Conservation (phyloP, 2,329 filamentous ascomycete species). For the Colletotrichum tropicicola region DNA sequence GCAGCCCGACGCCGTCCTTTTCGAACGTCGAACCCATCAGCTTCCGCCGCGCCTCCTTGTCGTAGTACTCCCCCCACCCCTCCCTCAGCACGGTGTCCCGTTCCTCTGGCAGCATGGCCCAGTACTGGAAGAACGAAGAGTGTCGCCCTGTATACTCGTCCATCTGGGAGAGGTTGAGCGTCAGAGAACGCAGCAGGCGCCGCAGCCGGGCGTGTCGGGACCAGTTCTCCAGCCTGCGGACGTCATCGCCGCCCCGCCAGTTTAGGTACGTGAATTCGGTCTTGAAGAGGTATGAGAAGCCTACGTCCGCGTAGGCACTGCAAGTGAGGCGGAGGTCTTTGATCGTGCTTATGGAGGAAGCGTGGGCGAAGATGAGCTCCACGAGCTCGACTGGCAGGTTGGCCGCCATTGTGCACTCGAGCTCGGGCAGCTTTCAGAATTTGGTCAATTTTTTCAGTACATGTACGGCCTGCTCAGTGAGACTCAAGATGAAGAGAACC, state of each 20-base stretch:
- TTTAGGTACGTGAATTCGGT: constrained; percentile 51
- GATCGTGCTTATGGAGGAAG: constrained; percentile 46
- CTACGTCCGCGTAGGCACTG: constrained; percentile 48
- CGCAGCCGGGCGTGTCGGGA: constrained; percentile 52
- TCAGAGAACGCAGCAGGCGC: constrained; percentile 50
- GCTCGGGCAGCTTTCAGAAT: too few species aligned
- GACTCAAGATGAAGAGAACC: too few species aligned
- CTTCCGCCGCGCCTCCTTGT: constrained; percentile 41
- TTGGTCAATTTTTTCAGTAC: too few species aligned
- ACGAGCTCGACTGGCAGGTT: constrained; percentile 49
- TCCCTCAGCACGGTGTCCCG: constrained; percentile 43
- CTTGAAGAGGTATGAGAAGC: constrained; percentile 52
- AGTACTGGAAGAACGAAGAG: constrained; percentile 45
- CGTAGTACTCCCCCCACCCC: constrained; percentile 47
- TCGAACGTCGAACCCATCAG: background rate
- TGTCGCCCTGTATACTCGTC: constrained; percentile 50
- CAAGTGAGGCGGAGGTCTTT: constrained; percentile 51
- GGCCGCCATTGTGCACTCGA: background rate
- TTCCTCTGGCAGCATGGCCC: constrained; percentile 46
- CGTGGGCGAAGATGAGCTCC: constrained; percentile 51
- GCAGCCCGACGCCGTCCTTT: background rate
- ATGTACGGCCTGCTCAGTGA: too few species aligned
- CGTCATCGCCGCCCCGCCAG: constrained; percentile 51
- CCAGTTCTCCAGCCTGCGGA: constrained; percentile 53
- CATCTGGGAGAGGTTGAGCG: constrained; percentile 54